Conservation (phyloP, 164 flowering plant species). For the Liquidambar formosana region DNA sequence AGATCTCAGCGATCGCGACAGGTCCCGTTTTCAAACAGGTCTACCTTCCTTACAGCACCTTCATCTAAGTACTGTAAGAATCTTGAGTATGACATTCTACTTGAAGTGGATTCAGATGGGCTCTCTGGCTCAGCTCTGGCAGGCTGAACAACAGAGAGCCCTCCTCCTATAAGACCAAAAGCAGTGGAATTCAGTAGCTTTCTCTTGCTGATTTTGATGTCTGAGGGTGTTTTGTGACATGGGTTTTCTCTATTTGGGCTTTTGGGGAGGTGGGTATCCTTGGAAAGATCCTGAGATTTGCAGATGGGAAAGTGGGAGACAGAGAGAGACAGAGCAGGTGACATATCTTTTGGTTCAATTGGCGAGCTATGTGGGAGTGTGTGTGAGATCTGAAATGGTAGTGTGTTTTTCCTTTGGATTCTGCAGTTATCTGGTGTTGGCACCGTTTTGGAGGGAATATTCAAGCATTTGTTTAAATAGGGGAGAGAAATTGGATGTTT, state of each 20-base stretch:
- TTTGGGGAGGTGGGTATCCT: constrained; percentile 33
- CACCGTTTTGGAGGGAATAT: neutral
- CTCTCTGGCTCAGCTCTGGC: constrained; percentile 54
- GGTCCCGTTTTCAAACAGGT: constrained; percentile 67
- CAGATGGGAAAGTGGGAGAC: constrained; percentile 33
- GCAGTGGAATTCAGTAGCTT: constrained; percentile 38
- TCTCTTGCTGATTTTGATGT: constrained; percentile 34
- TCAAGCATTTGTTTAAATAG: neutral
- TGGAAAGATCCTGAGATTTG: constrained; percentile 42
- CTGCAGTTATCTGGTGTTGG: neutral
- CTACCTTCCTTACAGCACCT: constrained; percentile 64
- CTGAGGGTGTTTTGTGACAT: constrained; percentile 18
- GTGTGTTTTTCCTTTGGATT: neutral
- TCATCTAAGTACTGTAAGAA: constrained; percentile 64
- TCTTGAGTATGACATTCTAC: constrained; percentile 64
- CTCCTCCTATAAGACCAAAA: constrained; percentile 34
- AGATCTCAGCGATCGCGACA: constrained; percentile 64
- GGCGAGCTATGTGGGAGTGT: neutral
- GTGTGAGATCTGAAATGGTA: neutral
- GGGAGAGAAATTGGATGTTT: neutral
- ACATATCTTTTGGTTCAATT: constrained; percentile 23
- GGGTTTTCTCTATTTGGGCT: constrained; percentile 26
- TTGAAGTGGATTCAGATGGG: constrained; percentile 47
- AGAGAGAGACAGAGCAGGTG: constrained; percentile 40
- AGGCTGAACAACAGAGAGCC: constrained; percentile 35